Evolutionary conservation across 768 basidiomycete genomes (phyloP).

Genomic region (Lactarius hatsudake): DNA sequence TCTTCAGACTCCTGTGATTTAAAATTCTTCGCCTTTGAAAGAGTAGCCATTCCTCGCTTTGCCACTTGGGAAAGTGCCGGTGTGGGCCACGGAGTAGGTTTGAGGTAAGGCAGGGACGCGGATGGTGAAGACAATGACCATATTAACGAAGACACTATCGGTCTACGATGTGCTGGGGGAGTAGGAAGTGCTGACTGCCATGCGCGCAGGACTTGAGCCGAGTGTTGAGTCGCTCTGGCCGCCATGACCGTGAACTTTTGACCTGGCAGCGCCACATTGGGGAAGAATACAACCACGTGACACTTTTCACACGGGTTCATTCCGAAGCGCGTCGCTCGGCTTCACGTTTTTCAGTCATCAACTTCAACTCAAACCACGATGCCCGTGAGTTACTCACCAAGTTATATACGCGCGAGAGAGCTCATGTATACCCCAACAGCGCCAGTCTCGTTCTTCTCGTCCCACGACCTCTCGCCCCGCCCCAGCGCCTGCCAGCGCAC

Average conservation of each 20-base stretch:
- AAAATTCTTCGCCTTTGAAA: background rate
- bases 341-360: slow-evolving; percentile 9
- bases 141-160: slow-evolving; percentile 27
- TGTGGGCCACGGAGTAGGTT: slow-evolving; percentile 7
- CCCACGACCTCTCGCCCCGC: slow-evolving; percentile 41
- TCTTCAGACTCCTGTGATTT: slow-evolving; percentile 6
- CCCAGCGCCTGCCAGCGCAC: slow-evolving; percentile 47
- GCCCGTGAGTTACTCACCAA: slow-evolving; percentile 43
- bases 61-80: slow-evolving; percentile 13
- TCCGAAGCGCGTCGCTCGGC: slow-evolving; percentile 10
- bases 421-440: slow-evolving; percentile 41
- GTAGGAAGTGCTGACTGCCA: slow-evolving; percentile 6
- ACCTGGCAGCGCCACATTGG: background rate
- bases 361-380: slow-evolving; percentile 33
- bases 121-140: slow-evolving; percentile 28
- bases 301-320: slow-evolving; percentile 8
- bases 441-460: slow-evolving; percentile 75
- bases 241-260: slow-evolving; percentile 8
- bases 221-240: slow-evolving; percentile 10
- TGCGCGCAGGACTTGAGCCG: slow-evolving; percentile 16
- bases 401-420: background rate
- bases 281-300: slow-evolving; percentile 6
- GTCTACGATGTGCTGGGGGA: slow-evolving; percentile 22
- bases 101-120: slow-evolving; percentile 15
- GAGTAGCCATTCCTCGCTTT: slow-evolving; percentile 24